Conservation (phyloP, 352 stramenopile genomes). For the Globisporangium spiculum region DNA sequence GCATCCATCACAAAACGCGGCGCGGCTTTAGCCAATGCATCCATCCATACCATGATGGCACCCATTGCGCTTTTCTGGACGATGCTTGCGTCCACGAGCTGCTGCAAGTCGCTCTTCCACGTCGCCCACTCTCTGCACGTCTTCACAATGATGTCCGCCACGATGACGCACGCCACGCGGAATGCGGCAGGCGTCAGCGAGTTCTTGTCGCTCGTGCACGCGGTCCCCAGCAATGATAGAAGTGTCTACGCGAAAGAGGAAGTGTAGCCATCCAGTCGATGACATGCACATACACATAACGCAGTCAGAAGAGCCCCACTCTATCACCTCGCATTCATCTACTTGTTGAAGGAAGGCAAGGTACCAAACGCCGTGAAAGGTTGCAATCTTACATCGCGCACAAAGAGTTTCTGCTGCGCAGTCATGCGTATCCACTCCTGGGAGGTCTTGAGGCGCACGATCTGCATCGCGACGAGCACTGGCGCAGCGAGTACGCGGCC, state of each 20-base stretch:
- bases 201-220: constrained; percentile 22
- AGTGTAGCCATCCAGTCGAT: constrained; percentile 13
- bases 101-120: constrained; percentile 51
- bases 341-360: neutral
- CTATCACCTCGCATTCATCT: neutral
- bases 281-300: constrained; percentile 9
- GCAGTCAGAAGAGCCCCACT: neutral
- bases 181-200: constrained; percentile 26
- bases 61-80: constrained; percentile 30
- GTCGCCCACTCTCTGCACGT: constrained; percentile 33
- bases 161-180: constrained; percentile 43
- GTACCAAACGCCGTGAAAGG: neutral
- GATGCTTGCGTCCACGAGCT: constrained; percentile 38
- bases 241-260: constrained; percentile 28
- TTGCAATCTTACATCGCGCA: constrained; percentile 38
- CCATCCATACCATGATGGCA: constrained; percentile 30
- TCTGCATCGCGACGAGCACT: constrained; percentile 66
- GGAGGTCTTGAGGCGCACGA: constrained; percentile 63
- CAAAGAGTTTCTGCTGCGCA: constrained; percentile 30
- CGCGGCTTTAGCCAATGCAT: neutral
- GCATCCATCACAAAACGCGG: neutral
- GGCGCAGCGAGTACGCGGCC: constrained; percentile 24
- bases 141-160: constrained; percentile 51
- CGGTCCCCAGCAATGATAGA: constrained; percentile 36
- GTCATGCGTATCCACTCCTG: constrained; percentile 44